Percentiles rank a stretch among this genome's conserved stretches.
Evolutionary conservation across 1,284 basidiomycete species (phyloP).

Genomic region (Agroathelia rolfsii): DNA sequence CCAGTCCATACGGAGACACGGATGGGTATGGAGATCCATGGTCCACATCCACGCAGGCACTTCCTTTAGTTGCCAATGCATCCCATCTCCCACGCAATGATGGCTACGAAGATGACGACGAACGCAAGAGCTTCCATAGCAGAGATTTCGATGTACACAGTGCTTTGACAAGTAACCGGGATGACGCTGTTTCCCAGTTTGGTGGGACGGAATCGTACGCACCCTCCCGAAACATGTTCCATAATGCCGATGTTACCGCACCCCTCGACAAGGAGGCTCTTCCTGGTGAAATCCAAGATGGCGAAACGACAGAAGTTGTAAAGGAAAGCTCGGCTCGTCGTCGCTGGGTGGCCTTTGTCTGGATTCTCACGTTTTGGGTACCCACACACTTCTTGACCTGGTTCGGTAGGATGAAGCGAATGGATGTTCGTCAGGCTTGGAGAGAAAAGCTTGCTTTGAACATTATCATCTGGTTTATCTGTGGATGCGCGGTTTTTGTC

Average conservation of each 20-base stretch:
- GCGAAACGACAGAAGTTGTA: slow-evolving; percentile 81
- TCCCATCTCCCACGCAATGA: slow-evolving; percentile 65
- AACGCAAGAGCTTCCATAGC: slow-evolving; percentile 63
- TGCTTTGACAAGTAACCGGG: slow-evolving; percentile 62
- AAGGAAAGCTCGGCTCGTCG: slow-evolving; percentile 73
- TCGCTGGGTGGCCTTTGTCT: slow-evolving; percentile 83
- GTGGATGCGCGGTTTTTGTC: slow-evolving; percentile 82
- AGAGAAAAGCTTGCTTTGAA: slow-evolving; percentile 95
- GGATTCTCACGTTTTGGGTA: slow-evolving; percentile 89
- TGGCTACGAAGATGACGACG: slow-evolving; percentile 69
- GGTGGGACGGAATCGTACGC: slow-evolving; percentile 90
- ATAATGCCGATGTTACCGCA: slow-evolving; percentile 63
- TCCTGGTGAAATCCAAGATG: slow-evolving; percentile 71
- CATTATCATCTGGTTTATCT: slow-evolving; percentile 93
- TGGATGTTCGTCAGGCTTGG: slow-evolving; percentile 94
- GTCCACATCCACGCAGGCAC: slow-evolving; percentile 45
- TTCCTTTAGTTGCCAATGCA: slow-evolving; percentile 71
- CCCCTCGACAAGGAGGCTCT: slow-evolving; percentile 72
- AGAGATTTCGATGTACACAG: slow-evolving; percentile 72
- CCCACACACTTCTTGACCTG: slow-evolving; percentile 66
- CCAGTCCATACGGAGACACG: too few species aligned
- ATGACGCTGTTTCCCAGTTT: slow-evolving; percentile 70
- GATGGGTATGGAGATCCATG: slow-evolving; percentile 44
- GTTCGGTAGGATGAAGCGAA: slow-evolving; percentile 85
- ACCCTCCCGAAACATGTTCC: slow-evolving; percentile 92